Evolutionary conservation across 768 basidiomycete genomes (phyloP).

Genomic region (Tubosaeta sp.): DNA sequence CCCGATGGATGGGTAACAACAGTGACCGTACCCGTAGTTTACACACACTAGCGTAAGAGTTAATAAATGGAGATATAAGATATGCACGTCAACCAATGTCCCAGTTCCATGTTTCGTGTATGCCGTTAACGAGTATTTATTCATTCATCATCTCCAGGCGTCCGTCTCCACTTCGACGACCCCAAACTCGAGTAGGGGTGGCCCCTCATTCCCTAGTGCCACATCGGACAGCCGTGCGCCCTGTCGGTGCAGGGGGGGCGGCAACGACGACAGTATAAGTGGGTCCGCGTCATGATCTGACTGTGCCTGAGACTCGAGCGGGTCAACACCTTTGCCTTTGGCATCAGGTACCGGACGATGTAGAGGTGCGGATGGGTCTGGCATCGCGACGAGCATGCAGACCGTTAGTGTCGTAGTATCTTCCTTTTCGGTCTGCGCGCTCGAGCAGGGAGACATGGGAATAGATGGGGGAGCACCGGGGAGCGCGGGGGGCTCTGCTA

Average conservation of each 20-base stretch:
- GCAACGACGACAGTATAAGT: slow-evolving; percentile 1
- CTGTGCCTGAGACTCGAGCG: slow-evolving; percentile 3
- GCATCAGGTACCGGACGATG: not conserved
- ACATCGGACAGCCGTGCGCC: not conserved
- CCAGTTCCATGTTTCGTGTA: not conserved
- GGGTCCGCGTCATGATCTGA: not conserved
- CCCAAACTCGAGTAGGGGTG: slow-evolving; percentile 18
- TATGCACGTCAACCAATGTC: not conserved
- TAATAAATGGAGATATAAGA: slow-evolving; percentile 4
- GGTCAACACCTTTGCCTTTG: slow-evolving; percentile 18
- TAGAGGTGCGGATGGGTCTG: slow-evolving; percentile 7
- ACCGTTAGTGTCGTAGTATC: slow-evolving; percentile 6
- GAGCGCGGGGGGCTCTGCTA: not conserved
- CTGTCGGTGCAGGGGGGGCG: not conserved
- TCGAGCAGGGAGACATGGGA: not conserved
- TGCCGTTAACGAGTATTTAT: not conserved
- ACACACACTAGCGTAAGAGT: not conserved
- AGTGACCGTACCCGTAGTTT: not conserved
- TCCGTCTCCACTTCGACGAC: slow-evolving; percentile 7
- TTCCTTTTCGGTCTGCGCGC: not conserved
- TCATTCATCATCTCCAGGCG: not conserved
- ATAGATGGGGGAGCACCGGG: not conserved
- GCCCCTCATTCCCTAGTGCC: not conserved
- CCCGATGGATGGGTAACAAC: not conserved
- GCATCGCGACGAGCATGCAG: slow-evolving; percentile 23